Evolutionary conservation across 495 filamentous ascomycete genomes (phyloP), one percentile per base, ranked within the genome.

Genomic region (Clavariopsis aquatica): DNA sequence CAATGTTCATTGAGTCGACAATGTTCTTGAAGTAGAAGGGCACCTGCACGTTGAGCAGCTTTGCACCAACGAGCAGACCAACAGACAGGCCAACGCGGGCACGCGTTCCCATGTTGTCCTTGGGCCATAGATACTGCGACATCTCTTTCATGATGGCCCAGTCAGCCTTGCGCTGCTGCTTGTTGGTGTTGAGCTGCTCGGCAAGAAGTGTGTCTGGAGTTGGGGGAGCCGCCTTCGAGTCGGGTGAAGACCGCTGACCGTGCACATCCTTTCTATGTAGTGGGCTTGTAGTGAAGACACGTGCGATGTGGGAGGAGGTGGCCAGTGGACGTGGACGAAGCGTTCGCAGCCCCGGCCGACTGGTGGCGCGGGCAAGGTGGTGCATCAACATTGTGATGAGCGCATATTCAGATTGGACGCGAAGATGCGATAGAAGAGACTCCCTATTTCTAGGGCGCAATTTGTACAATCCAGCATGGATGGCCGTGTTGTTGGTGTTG

Each of bases 121-220:
- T 96, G 28, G 94, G 94, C 94, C 94, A 98, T n/a, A 98, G 77
- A 74, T 98, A 98, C 58, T 84, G 87, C 46, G 89, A 85, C 93
- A 98, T 97, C 75, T 98, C 92, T 77, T 91, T 95, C 80, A 98
- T 93, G 49, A 98, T 98, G 7, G 91, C 92, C 94, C 95, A 98
- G 66, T 98, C 94, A 6, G 92, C 95, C 76, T 92, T 95, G 49
- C 94, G 84, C 77, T 98, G 94, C 75, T 96, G 92, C 69, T 92
- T 89, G 10, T 83, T 89, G 2, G 82, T 80, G 29, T 83, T 71
- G 4, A 75, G 78, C 53, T 81, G 71, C 72, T 87, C 85, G 27
- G 78, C 78, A 36, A 88, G 78, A 41, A 89, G 72, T 55, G 80
- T 73, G 57, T 82, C 83, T 62, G 53, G 63, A 79, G 80, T n/a